phyloP scores from a whole-genome alignment of 2,329 filamentous ascomycete species.

The Fusarium pseudoanthophilum region DNA sequence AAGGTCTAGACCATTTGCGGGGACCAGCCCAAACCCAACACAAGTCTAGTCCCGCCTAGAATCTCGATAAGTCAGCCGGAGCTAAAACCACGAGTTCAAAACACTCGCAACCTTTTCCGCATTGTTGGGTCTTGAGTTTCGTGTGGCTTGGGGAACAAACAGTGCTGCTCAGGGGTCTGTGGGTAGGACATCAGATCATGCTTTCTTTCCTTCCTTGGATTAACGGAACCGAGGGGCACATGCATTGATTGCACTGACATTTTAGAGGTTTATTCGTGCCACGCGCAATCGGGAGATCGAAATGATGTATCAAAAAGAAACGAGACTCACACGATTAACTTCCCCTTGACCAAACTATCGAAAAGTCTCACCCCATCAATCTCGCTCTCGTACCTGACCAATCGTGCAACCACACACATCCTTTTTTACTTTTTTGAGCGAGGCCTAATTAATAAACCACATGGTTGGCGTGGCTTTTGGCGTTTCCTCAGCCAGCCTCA shows the following conservation, averaged over 20 bases:
- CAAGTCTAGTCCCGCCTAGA: not conserved
- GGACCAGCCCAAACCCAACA: not conserved
- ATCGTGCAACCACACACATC: not conserved
- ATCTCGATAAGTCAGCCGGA: not conserved
- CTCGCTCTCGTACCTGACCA: not conserved
- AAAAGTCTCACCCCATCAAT: not conserved
- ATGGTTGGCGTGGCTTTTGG: not conserved
- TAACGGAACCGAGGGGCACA: not conserved
- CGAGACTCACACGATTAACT: not conserved
- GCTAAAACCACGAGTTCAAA: not conserved
- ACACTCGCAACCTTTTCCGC: not conserved
- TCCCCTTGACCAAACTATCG: not conserved
- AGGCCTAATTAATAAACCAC: not conserved
- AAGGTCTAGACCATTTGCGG: conserved; percentile 36
- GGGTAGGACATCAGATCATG: not conserved
- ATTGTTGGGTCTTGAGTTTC: not conserved
- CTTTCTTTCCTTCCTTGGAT: not conserved
- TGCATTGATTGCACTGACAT: not conserved
- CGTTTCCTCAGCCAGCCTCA: not conserved
- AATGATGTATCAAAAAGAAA: not conserved
- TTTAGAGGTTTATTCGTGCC: too few species aligned
- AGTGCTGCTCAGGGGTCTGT: not conserved
- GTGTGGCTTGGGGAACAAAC: not conserved
- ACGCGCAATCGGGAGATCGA: not conserved
- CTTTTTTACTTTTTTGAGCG: not conserved